phyloP scores from a whole-genome alignment of 345 rosid species.

The Lepidium sativum region DNA sequence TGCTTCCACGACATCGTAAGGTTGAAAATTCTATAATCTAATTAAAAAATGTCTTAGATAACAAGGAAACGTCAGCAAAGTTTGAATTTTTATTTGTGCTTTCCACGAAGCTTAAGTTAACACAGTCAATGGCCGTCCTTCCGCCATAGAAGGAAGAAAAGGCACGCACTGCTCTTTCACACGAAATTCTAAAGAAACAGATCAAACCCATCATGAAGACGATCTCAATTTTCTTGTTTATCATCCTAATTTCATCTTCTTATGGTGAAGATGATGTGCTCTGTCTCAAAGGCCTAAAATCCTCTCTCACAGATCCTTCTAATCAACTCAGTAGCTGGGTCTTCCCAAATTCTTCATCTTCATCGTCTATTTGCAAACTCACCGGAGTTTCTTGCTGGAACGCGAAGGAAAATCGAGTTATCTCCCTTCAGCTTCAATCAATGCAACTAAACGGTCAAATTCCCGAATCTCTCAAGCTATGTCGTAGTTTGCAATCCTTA shows the following conservation, averaged over 20 bases:
- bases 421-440: constrained; percentile 29
- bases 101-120: constrained; percentile 12
- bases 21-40: neutral
- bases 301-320: constrained; percentile 33
- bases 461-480: constrained; percentile 44
- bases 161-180: neutral
- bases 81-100: constrained; percentile 17
- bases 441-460: constrained; percentile 40
- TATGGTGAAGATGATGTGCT: constrained; percentile 38
- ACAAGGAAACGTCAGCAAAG: neutral
- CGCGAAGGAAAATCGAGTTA: constrained; percentile 41
- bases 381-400: constrained; percentile 58
- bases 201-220: constrained; percentile 20
- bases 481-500: constrained; percentile 39
- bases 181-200: neutral
- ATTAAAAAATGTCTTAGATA: neutral
- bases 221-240: constrained; percentile 11
- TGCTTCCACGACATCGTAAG: neutral
- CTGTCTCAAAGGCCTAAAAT: constrained; percentile 47
- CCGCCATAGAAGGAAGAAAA: constrained; percentile 10
- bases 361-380: too few species aligned
- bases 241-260: neutral
- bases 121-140: constrained; percentile 37
- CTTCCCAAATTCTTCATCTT: constrained; percentile 40
- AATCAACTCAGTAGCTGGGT: constrained; percentile 32